Base-by-base conservation (phyloP, 73 alveolate species). In the Tetrahymena malaccensis region DNA sequence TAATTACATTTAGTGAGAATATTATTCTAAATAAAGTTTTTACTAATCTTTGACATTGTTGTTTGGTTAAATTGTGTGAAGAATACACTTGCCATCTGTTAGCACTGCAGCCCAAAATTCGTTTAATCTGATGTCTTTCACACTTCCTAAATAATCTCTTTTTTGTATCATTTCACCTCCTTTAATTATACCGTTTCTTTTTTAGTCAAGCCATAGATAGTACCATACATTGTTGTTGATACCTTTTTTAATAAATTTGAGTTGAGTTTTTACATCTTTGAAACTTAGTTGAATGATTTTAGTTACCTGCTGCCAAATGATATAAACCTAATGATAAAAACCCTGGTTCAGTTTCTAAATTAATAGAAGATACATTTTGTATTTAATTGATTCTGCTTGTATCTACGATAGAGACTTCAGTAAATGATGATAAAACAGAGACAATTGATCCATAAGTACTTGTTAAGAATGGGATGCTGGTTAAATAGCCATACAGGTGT, bases 71-170 rank as follows among this genome's bases (percentile, higher is more conserved):
- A 98, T 98, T 44, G 94, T 84, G 95, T 98, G 99, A 55, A 99
- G 98, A 58, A 97, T 98, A 19, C 97, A 97, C 96, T 96, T 97
- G 50, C 99, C 99, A 38, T 98, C 99, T 34, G 98, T 93, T 94
- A 98, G 96, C n/a, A 98, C 99, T 38, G 99, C 98, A 43, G 99
- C 97, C 98, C 98, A 98, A 34, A 96, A 94, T 37, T 98, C 98
- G 96, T 99, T 99, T 96, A 99, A 44, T 34, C 98, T 98, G 21
- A 99, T 97, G 94, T 97, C 93, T 84, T 97, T 93, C 35, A 98
- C 98, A 89, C 97, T 97, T 17, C 99, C 98, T 96, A 96, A 95
- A 96, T 98, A 99, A 85, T 99, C 99, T 96, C 97, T 98, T 43
- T 98, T 97, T 85, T 97, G 34, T 17, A 96, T 96, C 84, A 83